Evolutionary conservation across 1,139 yeast species (phyloP).

Genomic region (Neolecta irregularis): DNA sequence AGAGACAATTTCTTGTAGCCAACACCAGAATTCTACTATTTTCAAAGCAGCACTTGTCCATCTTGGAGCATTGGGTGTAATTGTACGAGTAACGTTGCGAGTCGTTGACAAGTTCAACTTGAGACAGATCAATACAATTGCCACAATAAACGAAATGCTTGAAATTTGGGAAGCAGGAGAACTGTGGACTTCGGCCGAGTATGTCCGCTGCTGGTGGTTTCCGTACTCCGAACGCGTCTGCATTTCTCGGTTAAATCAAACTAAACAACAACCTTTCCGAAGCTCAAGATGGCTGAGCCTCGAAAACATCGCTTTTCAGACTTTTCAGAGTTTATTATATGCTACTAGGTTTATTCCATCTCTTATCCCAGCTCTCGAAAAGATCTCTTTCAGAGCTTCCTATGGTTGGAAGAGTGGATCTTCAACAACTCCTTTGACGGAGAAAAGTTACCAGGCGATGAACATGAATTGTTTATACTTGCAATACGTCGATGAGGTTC

Average conservation of each 20-base stretch:
- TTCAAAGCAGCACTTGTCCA: conserved; percentile 79
- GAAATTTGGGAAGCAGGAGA: conserved; percentile 40
- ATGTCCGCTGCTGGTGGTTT: conserved; percentile 92
- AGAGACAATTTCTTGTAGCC: conserved; percentile 52
- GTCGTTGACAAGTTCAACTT: conserved; percentile 73
- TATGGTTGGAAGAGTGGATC: conserved; percentile 40
- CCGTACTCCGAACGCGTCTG: conserved; percentile 80
- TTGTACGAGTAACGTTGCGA: conserved; percentile 75
- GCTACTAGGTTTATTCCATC: conserved; percentile 59
- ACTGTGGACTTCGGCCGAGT: conserved; percentile 83
- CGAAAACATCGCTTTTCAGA: conserved; percentile 39
- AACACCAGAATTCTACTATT: conserved; percentile 47
- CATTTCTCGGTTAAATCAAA: conserved; percentile 73
- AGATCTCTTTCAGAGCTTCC: conserved; percentile 69
- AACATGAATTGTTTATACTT: conserved; percentile 92
- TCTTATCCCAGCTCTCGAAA: conserved; percentile 70
- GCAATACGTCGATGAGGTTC: conserved; percentile 77
- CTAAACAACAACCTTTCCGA: conserved; percentile 47
- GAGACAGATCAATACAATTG: conserved; percentile 66
- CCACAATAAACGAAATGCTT: conserved; percentile 56
- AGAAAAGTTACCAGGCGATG: conserved; percentile 62
- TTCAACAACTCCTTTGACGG: conserved; percentile 63
- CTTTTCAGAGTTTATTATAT: conserved; percentile 43
- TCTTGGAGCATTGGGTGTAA: conserved; percentile 81
- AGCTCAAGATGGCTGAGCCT: conserved; percentile 67